Evolutionary conservation across 2,329 filamentous ascomycete species (phyloP).

Genomic region (Leptographium radiaticola): DNA sequence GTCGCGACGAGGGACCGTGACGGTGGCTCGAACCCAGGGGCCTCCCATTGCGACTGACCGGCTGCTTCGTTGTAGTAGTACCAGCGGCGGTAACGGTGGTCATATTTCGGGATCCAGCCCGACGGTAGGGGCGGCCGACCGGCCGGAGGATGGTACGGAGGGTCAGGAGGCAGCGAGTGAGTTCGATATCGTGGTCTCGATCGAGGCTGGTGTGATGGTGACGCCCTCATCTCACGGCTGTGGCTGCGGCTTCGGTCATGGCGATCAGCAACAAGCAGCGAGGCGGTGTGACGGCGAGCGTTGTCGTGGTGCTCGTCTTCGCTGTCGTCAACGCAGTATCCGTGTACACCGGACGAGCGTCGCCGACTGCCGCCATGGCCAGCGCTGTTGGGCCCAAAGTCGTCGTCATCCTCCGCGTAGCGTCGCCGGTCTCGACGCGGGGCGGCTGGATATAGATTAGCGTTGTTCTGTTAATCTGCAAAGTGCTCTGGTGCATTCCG

Average conservation of each 20-base stretch:
- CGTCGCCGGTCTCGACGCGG: neutral
- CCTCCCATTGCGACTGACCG: conserved; percentile 44
- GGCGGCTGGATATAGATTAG: neutral
- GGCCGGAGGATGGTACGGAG: conserved; percentile 13
- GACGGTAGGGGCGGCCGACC: conserved; percentile 31
- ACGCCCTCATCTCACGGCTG: neutral
- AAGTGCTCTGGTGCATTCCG: neutral
- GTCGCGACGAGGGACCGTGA: neutral
- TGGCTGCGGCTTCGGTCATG: too few species aligned
- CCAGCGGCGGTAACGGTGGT: conserved; percentile 38
- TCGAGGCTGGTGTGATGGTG: neutral
- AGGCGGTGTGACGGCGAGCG: too few species aligned
- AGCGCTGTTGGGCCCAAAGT: neutral
- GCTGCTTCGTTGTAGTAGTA: conserved; percentile 45
- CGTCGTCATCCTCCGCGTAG: neutral
- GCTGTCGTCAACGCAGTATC: too few species aligned
- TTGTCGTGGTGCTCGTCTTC: too few species aligned
- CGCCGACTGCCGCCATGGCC: neutral
- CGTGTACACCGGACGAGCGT: neutral
- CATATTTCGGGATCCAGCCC: conserved; percentile 44
- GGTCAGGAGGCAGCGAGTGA: neutral
- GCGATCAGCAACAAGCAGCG: too few species aligned
- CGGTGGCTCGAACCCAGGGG: conserved; percentile 14
- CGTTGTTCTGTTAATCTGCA: neutral
- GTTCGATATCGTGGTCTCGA: neutral